Conservation (phyloP, 2,329 filamentous ascomycete genomes). For the Diaporthe citriasiana region DNA sequence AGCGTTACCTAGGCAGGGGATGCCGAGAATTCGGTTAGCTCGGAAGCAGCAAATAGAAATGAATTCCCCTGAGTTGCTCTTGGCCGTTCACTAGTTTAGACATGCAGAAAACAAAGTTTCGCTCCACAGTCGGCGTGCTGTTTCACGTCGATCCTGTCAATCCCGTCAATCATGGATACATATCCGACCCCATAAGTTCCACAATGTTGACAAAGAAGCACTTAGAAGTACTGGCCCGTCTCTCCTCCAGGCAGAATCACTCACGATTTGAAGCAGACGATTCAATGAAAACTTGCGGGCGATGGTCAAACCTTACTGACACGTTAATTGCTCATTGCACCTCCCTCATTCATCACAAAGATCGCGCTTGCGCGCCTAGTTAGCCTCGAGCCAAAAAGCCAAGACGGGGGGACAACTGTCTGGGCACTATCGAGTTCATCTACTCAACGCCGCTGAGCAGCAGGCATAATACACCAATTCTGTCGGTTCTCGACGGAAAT, state of each 20-base stretch:
- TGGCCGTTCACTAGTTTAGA: not conserved
- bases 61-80: not conserved
- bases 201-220: not conserved
- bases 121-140: not conserved
- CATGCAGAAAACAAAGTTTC: conserved; percentile 28
- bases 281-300: not conserved
- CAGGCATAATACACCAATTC: not conserved
- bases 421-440: not conserved
- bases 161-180: not conserved
- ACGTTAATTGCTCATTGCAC: not conserved
- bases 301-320: no score
- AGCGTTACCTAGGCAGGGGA: conserved; percentile 1
- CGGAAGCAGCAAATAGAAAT: conserved; percentile 10
- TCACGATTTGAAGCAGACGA: not conserved
- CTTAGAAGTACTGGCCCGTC: not conserved
- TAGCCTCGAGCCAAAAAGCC: not conserved
- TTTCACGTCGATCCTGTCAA: conserved; percentile 25
- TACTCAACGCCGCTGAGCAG: conserved; percentile 10
- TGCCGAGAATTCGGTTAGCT: conserved; percentile 10
- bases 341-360: not conserved
- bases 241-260: not conserved
- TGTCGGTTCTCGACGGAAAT: not conserved
- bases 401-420: conserved; percentile 21
- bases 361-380: not conserved
- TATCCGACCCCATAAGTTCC: not conserved